Conservation (phyloP, 768 basidiomycete genomes). For the Paxillus ammoniavirescens region DNA sequence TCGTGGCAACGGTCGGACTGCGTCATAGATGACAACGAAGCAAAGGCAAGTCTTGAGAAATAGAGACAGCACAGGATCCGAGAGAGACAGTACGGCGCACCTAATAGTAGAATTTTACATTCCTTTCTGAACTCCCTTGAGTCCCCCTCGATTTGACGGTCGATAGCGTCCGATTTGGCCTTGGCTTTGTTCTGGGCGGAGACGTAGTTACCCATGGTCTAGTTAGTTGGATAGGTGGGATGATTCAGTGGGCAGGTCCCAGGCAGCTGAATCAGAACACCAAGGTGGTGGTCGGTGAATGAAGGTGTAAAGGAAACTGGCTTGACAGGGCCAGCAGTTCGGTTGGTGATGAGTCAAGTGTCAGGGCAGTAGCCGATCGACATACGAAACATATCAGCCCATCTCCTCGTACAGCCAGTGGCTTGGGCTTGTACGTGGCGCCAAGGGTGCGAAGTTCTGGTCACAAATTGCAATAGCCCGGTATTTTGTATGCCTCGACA, state of each 20-base stretch:
- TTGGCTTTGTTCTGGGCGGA: slow-evolving; percentile 54
- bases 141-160: slow-evolving; percentile 85
- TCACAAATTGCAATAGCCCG: too few relatives aligned
- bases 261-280: neutral
- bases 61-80: slow-evolving; percentile 7
- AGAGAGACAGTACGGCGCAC: slow-evolving; percentile 42
- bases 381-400: too few relatives aligned
- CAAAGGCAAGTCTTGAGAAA: neutral
- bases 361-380: too few relatives aligned
- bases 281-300: neutral
- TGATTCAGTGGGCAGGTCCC: neutral
- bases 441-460: too few relatives aligned
- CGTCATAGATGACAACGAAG: neutral
- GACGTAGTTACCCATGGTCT: slow-evolving; percentile 66
- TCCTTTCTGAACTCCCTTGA: slow-evolving; percentile 77
- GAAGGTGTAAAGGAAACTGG: too few relatives aligned
- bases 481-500: too few relatives aligned
- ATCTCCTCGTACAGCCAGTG: too few relatives aligned
- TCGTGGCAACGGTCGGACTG: neutral
- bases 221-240: neutral
- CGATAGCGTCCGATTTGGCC: slow-evolving; percentile 72
- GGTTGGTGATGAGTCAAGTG: too few relatives aligned
- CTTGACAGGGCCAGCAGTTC: too few relatives aligned
- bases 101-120: slow-evolving; percentile 91
- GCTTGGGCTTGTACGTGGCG: too few relatives aligned